A percentile compares a stretch with the other conserved stretches of the same genome.
Evolutionary conservation across 2,329 filamentous ascomycete genomes (phyloP).

Genomic region (Penicillium hesseltinei): DNA sequence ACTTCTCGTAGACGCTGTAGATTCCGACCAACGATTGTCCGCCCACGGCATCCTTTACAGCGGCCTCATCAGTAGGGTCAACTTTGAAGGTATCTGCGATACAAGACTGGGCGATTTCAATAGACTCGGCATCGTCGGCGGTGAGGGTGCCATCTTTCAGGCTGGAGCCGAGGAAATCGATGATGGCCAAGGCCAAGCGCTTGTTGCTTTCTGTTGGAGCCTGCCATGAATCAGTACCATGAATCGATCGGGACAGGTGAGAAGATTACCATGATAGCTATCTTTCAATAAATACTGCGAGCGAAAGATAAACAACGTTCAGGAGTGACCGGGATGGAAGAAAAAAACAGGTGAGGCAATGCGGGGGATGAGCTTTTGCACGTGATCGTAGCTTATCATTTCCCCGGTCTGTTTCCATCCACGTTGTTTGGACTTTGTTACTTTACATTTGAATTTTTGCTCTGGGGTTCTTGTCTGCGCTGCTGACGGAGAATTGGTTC

Average conservation of each 20-base stretch:
- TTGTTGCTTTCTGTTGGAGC: conserved; percentile 61
- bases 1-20: conserved; percentile 94
- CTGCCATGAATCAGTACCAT: conserved; percentile 22
- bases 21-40: conserved; percentile 85
- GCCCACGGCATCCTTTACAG: conserved; percentile 74
- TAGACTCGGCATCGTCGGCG: conserved; percentile 84
- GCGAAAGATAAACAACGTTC: conserved; percentile 6
- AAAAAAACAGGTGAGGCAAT: conserved; percentile 14
- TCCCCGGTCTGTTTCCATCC: conserved; percentile 5
- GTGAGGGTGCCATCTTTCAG: conserved; percentile 84
- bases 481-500: conserved; percentile 6
- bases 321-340: conserved; percentile 12
- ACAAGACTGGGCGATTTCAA: conserved; percentile 92
- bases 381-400: conserved; percentile 26
- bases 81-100: conserved; percentile 95
- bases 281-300: neutral
- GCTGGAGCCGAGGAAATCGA: conserved; percentile 87
- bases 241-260: too few species aligned
- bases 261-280: conserved; percentile 22
- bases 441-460: neutral
- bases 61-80: conserved; percentile 72
- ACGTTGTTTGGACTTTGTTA: conserved; percentile 3
- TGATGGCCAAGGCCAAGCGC: conserved; percentile 93
- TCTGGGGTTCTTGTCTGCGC: neutral
- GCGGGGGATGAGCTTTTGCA: conserved; percentile 24